Base-by-base conservation (phyloP, 108 stramenopile genomes). In the Asterionellopsis glacialis region DNA sequence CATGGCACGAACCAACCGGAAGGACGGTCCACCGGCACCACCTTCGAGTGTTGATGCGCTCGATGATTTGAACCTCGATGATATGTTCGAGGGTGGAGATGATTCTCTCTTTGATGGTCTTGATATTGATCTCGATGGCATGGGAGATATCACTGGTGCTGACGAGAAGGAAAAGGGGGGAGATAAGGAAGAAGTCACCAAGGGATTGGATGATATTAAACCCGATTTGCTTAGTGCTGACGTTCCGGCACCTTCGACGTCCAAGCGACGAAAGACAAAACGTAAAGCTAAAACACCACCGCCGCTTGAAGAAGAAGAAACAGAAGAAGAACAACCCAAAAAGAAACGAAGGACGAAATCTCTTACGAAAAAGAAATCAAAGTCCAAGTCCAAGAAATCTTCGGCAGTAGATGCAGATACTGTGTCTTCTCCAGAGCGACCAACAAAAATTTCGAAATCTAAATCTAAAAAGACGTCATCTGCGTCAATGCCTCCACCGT, bases 51-150 rank as follows among this genome's bases (percentile, higher is more conserved):
- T 57, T 41, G 25, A 57, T 57, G 71, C 71, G 13, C 51, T 76
- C 27, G 75, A 72, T 45, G 76, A 71, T 38, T 45, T 77, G 7
- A 59, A 77, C 56, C 60, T 77, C 14, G 70, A 77, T 49, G 76
- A 67, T 58, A 71, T 77, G 70, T 77, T 77, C 55, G 65, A 49
- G 47, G 75, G 59, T 24, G 69, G 58, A 16, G 65, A 65, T 22
- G 65, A 76, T 57, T 45, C 54, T 39, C 51, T 77, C 3, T 77
- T 77, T 57, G 76, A 64, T 49, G 69, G 53, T 9, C 25, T 71
- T 51, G 70, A 70, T 21, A 66, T 71, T 33, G 59, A 63, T 45
- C 38, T 77, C 43, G 76, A 63, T 13, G 76, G 55, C 0, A 64
- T 77, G 69, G 76, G 61, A 12, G 76, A 71, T 42, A 71, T 77